Evolutionary conservation across 2,329 filamentous ascomycete genomes (phyloP).

Genomic region (Arthroderma sp.): DNA sequence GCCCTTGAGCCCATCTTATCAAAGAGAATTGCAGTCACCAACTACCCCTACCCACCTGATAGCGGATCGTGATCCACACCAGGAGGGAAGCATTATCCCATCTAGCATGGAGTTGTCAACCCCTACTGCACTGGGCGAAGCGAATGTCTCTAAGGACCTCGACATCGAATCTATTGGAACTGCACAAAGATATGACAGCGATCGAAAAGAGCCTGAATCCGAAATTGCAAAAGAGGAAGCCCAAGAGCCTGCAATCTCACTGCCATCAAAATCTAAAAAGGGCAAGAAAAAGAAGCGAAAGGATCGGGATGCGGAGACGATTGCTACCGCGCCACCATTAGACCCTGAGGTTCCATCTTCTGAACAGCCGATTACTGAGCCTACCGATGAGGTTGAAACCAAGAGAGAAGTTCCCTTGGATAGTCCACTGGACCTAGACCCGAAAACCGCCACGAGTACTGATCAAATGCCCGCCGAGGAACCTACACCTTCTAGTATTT

Average conservation of each 20-base stretch:
- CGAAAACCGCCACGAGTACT: not conserved
- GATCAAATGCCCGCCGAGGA: not conserved
- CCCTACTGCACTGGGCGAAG: not conserved
- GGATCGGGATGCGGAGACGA: not conserved
- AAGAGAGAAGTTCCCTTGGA: not conserved
- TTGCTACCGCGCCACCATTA: not conserved
- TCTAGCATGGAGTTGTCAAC: not conserved
- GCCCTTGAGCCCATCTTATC: conserved; percentile 1
- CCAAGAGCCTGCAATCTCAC: not conserved
- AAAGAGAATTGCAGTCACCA: not conserved
- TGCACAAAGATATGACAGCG: not conserved
- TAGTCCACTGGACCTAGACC: not conserved
- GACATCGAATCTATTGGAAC: conserved; percentile 2
- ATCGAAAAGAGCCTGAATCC: not conserved
- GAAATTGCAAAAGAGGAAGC: not conserved
- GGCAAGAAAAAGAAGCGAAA: conserved; percentile 4
- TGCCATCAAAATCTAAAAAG: conserved; percentile 4
- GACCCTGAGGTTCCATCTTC: not conserved
- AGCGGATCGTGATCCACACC: not conserved
- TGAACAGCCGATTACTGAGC: not conserved
- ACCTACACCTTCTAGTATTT: not conserved
- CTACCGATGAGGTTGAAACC: not conserved
- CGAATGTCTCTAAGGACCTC: not conserved
- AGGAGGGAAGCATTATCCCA: not conserved
- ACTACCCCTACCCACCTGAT: not conserved